Conservation (phyloP, 768 basidiomycete species). For the Amanita rimosa region DNA sequence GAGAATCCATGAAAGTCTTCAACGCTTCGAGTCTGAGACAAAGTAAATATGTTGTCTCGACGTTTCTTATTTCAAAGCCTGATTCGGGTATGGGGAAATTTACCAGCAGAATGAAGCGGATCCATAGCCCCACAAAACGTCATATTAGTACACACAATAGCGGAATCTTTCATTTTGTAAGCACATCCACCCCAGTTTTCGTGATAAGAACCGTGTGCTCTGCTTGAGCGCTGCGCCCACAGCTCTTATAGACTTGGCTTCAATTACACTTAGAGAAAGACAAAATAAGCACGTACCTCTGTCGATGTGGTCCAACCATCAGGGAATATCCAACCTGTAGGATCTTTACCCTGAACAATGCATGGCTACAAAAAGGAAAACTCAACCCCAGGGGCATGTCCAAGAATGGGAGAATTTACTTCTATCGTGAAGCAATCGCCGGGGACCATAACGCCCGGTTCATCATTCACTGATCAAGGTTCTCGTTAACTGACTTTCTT, state of each 20-base stretch:
- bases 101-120: too few relatives aligned
- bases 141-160: too few relatives aligned
- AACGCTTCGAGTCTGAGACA: too few relatives aligned
- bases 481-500: neutral
- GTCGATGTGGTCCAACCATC: constrained; percentile 95
- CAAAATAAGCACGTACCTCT: constrained; percentile 34
- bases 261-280: neutral
- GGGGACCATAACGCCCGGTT: constrained; percentile 69
- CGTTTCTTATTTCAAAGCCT: too few relatives aligned
- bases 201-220: constrained; percentile 89
- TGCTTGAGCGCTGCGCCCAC: constrained; percentile 73
- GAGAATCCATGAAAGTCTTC: too few relatives aligned
- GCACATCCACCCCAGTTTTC: constrained; percentile 61
- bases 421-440: constrained; percentile 94
- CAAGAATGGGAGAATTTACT: constrained; percentile 24
- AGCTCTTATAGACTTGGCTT: constrained; percentile 37
- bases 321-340: constrained; percentile 68
- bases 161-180: constrained; percentile 45
- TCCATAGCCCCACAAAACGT: too few relatives aligned
- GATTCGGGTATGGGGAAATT: too few relatives aligned
- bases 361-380: constrained; percentile 37
- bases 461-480: constrained; percentile 58
- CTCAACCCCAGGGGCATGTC: neutral
- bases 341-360: constrained; percentile 64
- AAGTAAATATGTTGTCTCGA: too few relatives aligned